phyloP scores from a whole-genome alignment of 2,329 filamentous ascomycete species.

The Penicillium sp. region DNA sequence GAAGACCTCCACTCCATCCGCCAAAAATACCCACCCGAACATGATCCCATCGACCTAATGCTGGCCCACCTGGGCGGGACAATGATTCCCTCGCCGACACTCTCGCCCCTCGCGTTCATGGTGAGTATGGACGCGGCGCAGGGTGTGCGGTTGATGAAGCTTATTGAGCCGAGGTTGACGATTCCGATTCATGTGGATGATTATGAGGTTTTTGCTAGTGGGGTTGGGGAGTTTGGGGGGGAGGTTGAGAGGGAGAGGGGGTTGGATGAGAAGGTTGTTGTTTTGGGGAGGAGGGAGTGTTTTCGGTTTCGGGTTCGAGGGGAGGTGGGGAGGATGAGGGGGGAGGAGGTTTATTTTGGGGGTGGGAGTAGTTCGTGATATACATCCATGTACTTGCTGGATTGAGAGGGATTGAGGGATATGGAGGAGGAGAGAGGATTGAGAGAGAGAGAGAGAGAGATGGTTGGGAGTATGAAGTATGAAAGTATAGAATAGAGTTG shows the following conservation, averaged over 20 bases:
- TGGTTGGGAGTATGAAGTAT: neutral
- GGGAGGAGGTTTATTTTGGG: conserved; percentile 10
- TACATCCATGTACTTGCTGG: too few species aligned
- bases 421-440: neutral
- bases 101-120: conserved; percentile 70
- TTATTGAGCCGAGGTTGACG: conserved; percentile 66
- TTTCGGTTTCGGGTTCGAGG: conserved; percentile 1
- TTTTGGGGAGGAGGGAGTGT: conserved; percentile 13
- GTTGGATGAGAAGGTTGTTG: conserved; percentile 33
- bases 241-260: conserved; percentile 58
- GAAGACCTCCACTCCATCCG: conserved; percentile 68
- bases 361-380: neutral
- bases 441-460: neutral
- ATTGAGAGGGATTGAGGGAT: neutral
- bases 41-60: conserved; percentile 68
- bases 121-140: conserved; percentile 72
- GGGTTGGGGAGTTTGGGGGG: conserved; percentile 65
- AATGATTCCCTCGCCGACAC: conserved; percentile 64
- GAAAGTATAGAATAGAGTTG: neutral
- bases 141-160: conserved; percentile 64
- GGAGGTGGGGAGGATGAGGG: conserved; percentile 3
- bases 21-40: conserved; percentile 53
- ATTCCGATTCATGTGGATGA: conserved; percentile 71
- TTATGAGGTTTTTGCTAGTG: conserved; percentile 66
- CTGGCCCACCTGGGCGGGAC: conserved; percentile 70